Conservation (phyloP, 148 eudicot species). For the Chenopodium quinoa region DNA sequence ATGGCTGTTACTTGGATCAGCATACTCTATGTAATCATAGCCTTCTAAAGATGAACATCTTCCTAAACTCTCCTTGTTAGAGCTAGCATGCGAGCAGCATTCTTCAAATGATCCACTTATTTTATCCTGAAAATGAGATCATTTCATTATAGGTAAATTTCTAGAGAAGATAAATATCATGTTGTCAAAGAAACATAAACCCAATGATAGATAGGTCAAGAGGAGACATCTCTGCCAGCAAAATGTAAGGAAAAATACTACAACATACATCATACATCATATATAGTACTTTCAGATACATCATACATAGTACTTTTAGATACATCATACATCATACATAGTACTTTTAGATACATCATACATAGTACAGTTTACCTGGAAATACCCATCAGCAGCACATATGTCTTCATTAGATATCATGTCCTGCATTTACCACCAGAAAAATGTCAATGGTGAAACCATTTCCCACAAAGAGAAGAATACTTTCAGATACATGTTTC, state of each 20-base stretch:
- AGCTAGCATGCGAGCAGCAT: constrained; percentile 75
- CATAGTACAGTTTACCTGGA: constrained; percentile 35
- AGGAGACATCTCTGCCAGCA: not conserved
- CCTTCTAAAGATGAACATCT: constrained; percentile 86
- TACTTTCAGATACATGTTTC: not conserved
- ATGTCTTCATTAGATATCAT: constrained; percentile 28
- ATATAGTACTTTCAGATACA: not conserved
- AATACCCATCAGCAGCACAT: constrained; percentile 9
- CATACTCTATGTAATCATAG: constrained; percentile 44
- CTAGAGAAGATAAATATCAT: not conserved
- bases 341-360: not conserved
- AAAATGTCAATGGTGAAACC: not conserved
- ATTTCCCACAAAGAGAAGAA: not conserved
- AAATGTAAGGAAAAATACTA: not conserved
- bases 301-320: not conserved
- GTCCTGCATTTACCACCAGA: constrained; percentile 37
- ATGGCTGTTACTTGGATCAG: constrained; percentile 28
- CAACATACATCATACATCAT: too few species aligned
- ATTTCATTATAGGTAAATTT: not conserved
- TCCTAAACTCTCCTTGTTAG: constrained; percentile 85
- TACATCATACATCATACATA: too few species aligned
- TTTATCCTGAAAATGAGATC: constrained; percentile 45
- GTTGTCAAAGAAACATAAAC: not conserved
- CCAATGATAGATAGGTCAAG: not conserved
- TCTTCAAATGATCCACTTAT: constrained; percentile 44